Base-by-base conservation (phyloP, 1,139 yeast genomes). In the Spathaspora sp. region DNA sequence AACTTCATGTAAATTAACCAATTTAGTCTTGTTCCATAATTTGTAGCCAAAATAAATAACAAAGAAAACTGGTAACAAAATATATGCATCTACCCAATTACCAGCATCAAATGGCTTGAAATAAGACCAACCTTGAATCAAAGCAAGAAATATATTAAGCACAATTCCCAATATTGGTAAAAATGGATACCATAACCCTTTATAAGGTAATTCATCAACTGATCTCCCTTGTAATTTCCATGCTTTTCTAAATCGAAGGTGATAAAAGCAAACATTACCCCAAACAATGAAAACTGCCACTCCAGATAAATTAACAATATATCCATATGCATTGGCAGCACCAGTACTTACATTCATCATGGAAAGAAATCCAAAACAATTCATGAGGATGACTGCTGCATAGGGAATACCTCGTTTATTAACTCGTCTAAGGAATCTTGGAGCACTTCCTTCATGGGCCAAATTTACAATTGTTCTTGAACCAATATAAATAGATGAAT, bases 111-210 rank as follows among this genome's bases (percentile, higher is more conserved):
- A 84, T 0, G 90, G 89, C 46, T 72, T 71, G 54, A 84, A 78
- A 39, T 75, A 70, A 1, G 85, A 69, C 89, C 89, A 84, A 2
- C 89, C 87, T 61, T 84, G 89, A 31, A 84, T 79, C 23, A 84
- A 61, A 2, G 80, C 84, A 51, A 84, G 68, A 49, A 84, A 74
- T 2, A 72, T 51, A 55, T 81, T 83, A 42, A 81, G 63, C 0
- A 64, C 53, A 7, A 84, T 65, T 1, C 86, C 85, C 41, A 79
- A 55, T 42, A 70, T 68, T 2, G 85, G 81, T 25, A 74, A 65
- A 56, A 63, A 68, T 1, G 90, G 89, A 57, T 71, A 82, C 56
- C 76, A 68, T 39, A 70, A 59, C 1, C 84, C 81, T 47, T 64
- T 68, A 65, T 70, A 84, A 0, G 85, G 84, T 39, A 85, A 67